phyloP scores from a whole-genome alignment of 768 basidiomycete genomes.

The Macrolepiota albuminosa region DNA sequence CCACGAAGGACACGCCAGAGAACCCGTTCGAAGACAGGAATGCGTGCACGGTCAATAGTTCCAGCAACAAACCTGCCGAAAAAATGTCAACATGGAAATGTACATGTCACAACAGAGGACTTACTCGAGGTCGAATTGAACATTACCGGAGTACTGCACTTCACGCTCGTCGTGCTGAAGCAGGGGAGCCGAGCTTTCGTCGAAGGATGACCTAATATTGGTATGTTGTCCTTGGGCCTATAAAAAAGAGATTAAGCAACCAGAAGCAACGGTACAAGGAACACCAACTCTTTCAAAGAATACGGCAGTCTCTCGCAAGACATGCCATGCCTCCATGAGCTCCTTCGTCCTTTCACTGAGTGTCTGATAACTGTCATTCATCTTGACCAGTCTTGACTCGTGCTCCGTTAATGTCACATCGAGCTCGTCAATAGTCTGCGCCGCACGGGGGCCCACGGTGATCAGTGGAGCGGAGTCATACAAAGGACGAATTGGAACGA shows the following conservation, averaged over 20 bases:
- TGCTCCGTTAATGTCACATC: conserved; percentile 84
- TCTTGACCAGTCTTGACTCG: conserved; percentile 76
- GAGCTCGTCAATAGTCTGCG: conserved; percentile 91
- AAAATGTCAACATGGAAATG: background rate
- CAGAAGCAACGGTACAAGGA: background rate
- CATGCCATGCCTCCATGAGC: conserved; percentile 89
- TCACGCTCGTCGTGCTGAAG: conserved; percentile 90
- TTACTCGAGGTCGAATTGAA: conserved; percentile 87
- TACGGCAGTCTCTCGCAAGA: conserved; percentile 90
- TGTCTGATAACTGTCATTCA: conserved; percentile 92
- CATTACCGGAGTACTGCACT: conserved; percentile 45
- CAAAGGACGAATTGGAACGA: conserved; percentile 77
- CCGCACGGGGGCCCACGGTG: conserved; percentile 87
- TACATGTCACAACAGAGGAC: conserved; percentile 18
- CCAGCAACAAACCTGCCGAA: conserved; percentile 84
- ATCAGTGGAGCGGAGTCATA: conserved; percentile 83
- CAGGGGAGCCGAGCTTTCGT: conserved; percentile 87
- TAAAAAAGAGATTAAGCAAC: conserved; percentile 8
- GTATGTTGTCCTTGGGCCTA: conserved; percentile 76
- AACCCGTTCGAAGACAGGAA: conserved; percentile 94
- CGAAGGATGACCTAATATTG: conserved; percentile 85
- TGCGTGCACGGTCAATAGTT: conserved; percentile 87
- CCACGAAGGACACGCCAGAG: conserved; percentile 97
- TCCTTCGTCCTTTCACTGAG: conserved; percentile 83
- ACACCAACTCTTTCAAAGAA: conserved; percentile 82